A percentile compares a stretch with the other conserved stretches of the same genome.
Evolutionary conservation across 2,329 filamentous ascomycete species (phyloP).

Genomic region (Ophiostoma tasmaniense): DNA sequence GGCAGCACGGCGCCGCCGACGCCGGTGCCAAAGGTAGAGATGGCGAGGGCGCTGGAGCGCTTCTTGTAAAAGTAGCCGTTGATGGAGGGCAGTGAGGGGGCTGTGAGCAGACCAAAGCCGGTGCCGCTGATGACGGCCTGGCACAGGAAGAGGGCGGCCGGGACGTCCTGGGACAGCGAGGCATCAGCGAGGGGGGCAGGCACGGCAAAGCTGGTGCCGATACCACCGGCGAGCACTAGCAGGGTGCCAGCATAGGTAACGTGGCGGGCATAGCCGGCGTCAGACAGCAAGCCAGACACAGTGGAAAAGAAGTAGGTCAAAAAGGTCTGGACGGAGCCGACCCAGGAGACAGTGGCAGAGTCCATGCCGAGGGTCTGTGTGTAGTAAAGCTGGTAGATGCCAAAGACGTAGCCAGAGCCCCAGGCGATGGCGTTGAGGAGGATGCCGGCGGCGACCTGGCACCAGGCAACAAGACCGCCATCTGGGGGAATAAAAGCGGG

Average conservation of each 20-base stretch:
- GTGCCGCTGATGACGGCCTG: slow-evolving; percentile 48
- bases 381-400: slow-evolving; percentile 41
- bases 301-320: slow-evolving; percentile 41
- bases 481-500: slow-evolving; percentile 29
- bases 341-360: slow-evolving; percentile 37
- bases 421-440: slow-evolving; percentile 43
- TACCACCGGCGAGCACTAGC: slow-evolving; percentile 38
- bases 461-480: slow-evolving; percentile 41
- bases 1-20: slow-evolving; percentile 58
- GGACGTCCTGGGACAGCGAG: background rate
- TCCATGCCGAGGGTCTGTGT: slow-evolving; percentile 28
- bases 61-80: slow-evolving; percentile 51
- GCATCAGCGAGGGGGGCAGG: slow-evolving; percentile 30
- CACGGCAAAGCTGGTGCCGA: slow-evolving; percentile 40
- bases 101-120: slow-evolving; percentile 47
- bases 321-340: slow-evolving; percentile 44
- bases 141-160: slow-evolving; percentile 35
- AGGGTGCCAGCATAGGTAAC: slow-evolving; percentile 34
- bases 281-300: slow-evolving; percentile 41
- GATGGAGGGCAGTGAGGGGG: slow-evolving; percentile 43
- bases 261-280: slow-evolving; percentile 40
- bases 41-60: slow-evolving; percentile 49
- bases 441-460: slow-evolving; percentile 40
- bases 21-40: slow-evolving; percentile 52
- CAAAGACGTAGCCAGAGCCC: slow-evolving; percentile 43